Evolutionary conservation across 768 basidiomycete genomes (phyloP).

Genomic region (Roridomyces roridus): DNA sequence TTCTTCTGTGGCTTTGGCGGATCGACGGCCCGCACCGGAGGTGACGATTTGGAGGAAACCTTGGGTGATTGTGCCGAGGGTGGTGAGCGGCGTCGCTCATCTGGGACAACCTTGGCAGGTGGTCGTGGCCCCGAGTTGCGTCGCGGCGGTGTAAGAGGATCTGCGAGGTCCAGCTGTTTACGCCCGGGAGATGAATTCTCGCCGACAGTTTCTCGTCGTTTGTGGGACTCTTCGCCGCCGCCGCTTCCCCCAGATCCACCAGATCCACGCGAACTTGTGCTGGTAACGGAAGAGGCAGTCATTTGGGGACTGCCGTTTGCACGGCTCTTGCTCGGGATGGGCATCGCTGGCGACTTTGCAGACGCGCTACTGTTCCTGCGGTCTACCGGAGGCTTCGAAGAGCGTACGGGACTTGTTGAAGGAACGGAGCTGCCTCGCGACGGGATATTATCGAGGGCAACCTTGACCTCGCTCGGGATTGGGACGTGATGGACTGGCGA

Average conservation of each 20-base stretch:
- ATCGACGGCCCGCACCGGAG: constrained; percentile 26
- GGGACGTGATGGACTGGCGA: constrained; percentile 65
- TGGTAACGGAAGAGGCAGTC: constrained; percentile 42
- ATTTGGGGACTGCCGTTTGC: constrained; percentile 62
- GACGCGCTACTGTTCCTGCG: constrained; percentile 52
- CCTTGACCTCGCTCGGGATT: constrained; percentile 75
- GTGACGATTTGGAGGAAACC: constrained; percentile 24
- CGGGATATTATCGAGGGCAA: constrained; percentile 63
- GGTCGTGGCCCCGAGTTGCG: constrained; percentile 53
- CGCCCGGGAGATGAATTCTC: constrained; percentile 66
- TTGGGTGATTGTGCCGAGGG: constrained; percentile 28
- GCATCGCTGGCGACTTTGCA: constrained; percentile 39
- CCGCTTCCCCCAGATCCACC: constrained; percentile 39
- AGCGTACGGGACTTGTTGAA: constrained; percentile 31
- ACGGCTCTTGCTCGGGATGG: constrained; percentile 51
- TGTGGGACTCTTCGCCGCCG: constrained; percentile 44
- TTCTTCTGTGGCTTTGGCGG: constrained; percentile 33
- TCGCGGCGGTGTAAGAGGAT: constrained; percentile 51
- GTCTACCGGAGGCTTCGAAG: constrained; percentile 44
- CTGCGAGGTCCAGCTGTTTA: constrained; percentile 63
- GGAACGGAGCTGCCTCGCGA: constrained; percentile 42
- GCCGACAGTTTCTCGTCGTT: constrained; percentile 52
- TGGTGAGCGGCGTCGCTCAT: constrained; percentile 40
- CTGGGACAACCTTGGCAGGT: constrained; percentile 45
- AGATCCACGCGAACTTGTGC: constrained; percentile 45